Percentiles rank a stretch among this genome's conserved stretches.
Conservation (phyloP, 1,139 yeast genomes). For the Geotrichum citri-aurantii region DNA sequence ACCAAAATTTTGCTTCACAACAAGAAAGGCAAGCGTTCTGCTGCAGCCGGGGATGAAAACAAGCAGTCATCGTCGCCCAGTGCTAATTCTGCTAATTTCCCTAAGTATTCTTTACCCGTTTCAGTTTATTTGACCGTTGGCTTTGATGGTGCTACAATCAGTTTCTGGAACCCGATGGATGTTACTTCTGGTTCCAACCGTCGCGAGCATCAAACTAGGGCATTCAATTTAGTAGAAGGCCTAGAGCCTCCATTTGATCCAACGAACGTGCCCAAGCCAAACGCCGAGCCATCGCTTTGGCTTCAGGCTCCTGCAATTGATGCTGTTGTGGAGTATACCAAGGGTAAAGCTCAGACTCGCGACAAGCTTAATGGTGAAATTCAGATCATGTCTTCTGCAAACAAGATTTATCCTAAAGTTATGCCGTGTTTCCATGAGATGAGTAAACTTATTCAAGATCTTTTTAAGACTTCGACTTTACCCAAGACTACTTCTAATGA, state of each 20-base stretch:
- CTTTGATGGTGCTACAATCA: conserved; percentile 30
- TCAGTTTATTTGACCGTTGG: conserved; percentile 25
- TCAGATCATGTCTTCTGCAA: conserved; percentile 65
- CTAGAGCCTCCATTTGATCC: conserved; percentile 3
- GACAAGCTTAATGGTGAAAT: conserved; percentile 52
- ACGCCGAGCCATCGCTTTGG: conserved; percentile 47
- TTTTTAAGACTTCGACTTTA: conserved; percentile 14
- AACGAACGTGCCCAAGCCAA: conserved; percentile 12
- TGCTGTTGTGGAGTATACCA: conserved; percentile 45
- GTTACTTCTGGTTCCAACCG: conserved; percentile 16
- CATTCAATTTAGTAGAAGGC: conserved; percentile 9
- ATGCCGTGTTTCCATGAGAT: conserved; percentile 71
- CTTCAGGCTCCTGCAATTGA: conserved; percentile 75
- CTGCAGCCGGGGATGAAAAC: background rate
- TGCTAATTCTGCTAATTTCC: background rate
- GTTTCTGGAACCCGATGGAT: conserved; percentile 27
- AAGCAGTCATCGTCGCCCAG: background rate
- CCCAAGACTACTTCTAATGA: background rate
- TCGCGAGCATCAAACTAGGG: conserved; percentile 6
- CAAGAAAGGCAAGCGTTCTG: background rate
- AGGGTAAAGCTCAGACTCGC: conserved; percentile 33
- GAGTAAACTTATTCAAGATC: conserved; percentile 31
- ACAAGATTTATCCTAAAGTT: conserved; percentile 63
- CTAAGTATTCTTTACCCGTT: conserved; percentile 23
- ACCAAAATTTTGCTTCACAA: background rate